Conservation (phyloP, 2,329 filamentous ascomycete species). For the Sclerotinia sclerotiorum region DNA sequence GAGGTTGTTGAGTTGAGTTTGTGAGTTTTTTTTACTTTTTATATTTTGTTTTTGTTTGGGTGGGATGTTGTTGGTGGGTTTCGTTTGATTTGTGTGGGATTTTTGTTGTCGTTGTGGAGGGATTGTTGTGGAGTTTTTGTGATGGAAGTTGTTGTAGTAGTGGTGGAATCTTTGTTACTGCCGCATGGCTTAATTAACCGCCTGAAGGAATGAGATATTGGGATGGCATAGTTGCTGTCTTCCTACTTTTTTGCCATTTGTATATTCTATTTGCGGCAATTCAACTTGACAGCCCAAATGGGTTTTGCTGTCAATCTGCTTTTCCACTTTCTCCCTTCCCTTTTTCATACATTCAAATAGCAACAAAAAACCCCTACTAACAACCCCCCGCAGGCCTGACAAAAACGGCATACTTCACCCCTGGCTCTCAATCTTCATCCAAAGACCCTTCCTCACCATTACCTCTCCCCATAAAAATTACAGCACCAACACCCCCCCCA, state of each 20-base stretch:
- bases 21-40: conserved; percentile 30
- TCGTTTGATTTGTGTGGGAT: neutral
- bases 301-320: neutral
- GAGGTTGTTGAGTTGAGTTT: conserved; percentile 36
- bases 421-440: conserved; percentile 19
- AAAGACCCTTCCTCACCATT: conserved; percentile 11
- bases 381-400: conserved; percentile 1
- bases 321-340: neutral
- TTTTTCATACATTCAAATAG: neutral
- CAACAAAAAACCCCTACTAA: conserved; percentile 2
- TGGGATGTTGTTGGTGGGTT: neutral
- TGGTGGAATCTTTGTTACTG: neutral
- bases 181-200: neutral
- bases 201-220: too few relatives aligned
- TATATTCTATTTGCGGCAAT: neutral
- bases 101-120: neutral
- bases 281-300: neutral
- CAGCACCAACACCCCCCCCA: conserved; percentile 26
- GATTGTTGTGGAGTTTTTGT: neutral
- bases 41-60: neutral
- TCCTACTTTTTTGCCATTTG: neutral
- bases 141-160: neutral
- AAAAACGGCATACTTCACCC: conserved; percentile 1
- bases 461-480: neutral
- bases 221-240: neutral